Conservation (phyloP, 1,284 basidiomycete species). For the Cutaneotrichosporon cyanovorans region DNA sequence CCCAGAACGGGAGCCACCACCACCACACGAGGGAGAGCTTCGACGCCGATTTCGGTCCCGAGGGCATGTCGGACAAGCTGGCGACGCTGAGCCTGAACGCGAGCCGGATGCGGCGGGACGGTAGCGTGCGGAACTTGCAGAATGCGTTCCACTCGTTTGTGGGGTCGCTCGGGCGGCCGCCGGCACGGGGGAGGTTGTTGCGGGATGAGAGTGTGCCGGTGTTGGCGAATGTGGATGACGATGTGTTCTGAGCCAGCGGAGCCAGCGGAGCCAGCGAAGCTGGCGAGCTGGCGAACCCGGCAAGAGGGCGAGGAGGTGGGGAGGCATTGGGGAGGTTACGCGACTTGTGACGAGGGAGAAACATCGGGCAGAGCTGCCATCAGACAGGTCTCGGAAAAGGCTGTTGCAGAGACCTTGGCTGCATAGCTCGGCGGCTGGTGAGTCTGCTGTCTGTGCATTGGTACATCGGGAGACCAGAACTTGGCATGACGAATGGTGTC, state of each 20-base stretch:
- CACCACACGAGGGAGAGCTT: neutral
- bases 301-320: no score
- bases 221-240: constrained; percentile 13
- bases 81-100: constrained; percentile 3
- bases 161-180: constrained; percentile 4
- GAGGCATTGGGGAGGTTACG: no score
- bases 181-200: constrained; percentile 7
- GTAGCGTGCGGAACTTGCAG: constrained; percentile 9
- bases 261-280: no score
- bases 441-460: neutral
- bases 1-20: neutral
- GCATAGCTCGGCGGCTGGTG: no score
- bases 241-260: no score
- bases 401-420: no score
- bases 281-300: no score
- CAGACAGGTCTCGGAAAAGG: no score
- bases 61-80: neutral
- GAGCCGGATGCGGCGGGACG: constrained; percentile 7
- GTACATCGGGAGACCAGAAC: neutral
- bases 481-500: no score
- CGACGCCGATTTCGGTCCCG: constrained; percentile 13
- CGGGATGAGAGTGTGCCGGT: constrained; percentile 9
- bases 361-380: no score
- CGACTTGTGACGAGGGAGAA: no score
- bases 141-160: constrained; percentile 7